Evolutionary conservation across 2,329 filamentous ascomycete species (phyloP).

Genomic region (Trichoderma sp.): DNA sequence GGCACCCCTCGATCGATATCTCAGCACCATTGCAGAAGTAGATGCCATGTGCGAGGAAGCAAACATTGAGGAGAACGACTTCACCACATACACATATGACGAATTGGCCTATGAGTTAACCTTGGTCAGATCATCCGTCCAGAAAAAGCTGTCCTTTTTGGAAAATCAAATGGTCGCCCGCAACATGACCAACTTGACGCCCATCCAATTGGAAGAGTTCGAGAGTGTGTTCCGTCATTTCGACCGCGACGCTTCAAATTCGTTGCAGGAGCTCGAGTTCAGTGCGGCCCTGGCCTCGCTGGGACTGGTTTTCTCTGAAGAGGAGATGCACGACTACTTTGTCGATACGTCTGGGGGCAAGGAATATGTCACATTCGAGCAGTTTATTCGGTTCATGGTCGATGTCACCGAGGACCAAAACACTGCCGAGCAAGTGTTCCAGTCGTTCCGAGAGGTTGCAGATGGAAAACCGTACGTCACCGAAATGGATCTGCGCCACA

Average conservation of each 20-base stretch:
- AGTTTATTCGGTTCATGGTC: conserved; percentile 99
- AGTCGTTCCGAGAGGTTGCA: conserved; percentile 94
- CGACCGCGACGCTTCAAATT: conserved; percentile 88
- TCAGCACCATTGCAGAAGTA: conserved; percentile 80
- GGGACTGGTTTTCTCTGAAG: conserved; percentile 92
- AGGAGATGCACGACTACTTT: conserved; percentile 97
- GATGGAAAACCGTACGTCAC: conserved; percentile 99
- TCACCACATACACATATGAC: conserved; percentile 98
- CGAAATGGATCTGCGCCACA: conserved; percentile 93
- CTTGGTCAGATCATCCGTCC: conserved; percentile 85
- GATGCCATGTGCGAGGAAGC: conserved; percentile 91
- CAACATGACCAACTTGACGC: conserved; percentile 98
- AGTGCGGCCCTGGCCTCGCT: conserved; percentile 92
- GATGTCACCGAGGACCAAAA: conserved; percentile 99
- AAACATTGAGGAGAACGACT: conserved; percentile 99
- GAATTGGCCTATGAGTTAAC: conserved; percentile 92
- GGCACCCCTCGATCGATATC: conserved; percentile 83
- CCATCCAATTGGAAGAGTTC: conserved; percentile 97
- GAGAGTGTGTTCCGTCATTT: conserved; percentile 98
- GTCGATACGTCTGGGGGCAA: conserved; percentile 76
- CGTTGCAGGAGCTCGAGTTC: conserved; percentile 89
- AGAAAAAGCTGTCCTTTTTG: conserved; percentile 93
- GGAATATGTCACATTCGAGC: conserved; percentile 89
- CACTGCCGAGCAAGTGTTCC: conserved; percentile 96
- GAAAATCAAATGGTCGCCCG: conserved; percentile 98